Evolutionary conservation across 148 eudicot genomes (phyloP).

Genomic region (Fallopia convolvulus): DNA sequence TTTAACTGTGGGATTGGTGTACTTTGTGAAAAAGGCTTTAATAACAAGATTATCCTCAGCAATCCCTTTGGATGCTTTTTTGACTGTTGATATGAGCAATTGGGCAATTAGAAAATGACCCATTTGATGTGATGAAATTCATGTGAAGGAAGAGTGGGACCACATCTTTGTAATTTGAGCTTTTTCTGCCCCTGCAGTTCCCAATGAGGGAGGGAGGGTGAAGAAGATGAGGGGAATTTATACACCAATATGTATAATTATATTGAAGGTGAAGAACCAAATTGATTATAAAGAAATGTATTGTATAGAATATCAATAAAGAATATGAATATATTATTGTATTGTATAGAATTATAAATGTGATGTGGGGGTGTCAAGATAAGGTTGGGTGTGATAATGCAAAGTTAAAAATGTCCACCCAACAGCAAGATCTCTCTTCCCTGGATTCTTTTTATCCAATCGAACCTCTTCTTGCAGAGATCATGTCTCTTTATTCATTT

Average conservation of each 20-base stretch:
- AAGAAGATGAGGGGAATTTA: constrained; percentile 11
- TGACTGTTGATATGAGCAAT: constrained; percentile 4
- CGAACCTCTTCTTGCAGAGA: constrained; percentile 66
- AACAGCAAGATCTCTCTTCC: constrained; percentile 49
- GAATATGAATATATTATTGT: not conserved
- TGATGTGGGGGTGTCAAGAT: constrained; percentile 44
- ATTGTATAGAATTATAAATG: constrained; percentile 17
- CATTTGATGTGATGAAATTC: constrained; percentile 10
- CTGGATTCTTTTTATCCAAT: constrained; percentile 60
- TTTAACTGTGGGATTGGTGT: constrained; percentile 7
- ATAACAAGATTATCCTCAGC: not conserved
- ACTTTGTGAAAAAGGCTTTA: not conserved
- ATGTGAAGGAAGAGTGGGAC: constrained; percentile 12
- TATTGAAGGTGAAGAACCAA: constrained; percentile 2
- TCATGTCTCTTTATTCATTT: constrained; percentile 42
- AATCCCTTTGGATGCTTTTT: constrained; percentile 7
- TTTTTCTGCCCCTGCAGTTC: constrained; percentile 17
- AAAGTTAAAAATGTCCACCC: constrained; percentile 29
- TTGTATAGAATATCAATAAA: not conserved
- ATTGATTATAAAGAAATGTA: not conserved
- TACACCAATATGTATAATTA: not conserved
- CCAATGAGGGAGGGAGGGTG: constrained; percentile 27
- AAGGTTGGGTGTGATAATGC: constrained; percentile 48
- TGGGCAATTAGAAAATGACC: constrained; percentile 13
- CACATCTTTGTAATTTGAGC: constrained; percentile 6